Conservation (phyloP, 75 land plant genomes). For the Pseudotsuga menziesii region DNA sequence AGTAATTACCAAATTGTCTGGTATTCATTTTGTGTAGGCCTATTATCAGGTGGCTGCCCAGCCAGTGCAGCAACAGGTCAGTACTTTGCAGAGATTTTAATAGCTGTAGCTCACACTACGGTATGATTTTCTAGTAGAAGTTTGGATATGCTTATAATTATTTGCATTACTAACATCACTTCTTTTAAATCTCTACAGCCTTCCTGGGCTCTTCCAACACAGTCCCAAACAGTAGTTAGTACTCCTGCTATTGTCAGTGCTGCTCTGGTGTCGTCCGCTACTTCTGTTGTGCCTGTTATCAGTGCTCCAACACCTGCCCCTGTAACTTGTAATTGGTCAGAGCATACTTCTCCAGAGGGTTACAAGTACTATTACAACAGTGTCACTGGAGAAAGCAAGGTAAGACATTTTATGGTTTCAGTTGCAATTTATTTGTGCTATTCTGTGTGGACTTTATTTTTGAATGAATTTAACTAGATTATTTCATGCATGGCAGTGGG, state of each 20-base stretch:
- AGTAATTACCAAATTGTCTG: slow-evolving; percentile 1
- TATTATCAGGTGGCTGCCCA: slow-evolving; percentile 32
- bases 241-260: slow-evolving; percentile 14
- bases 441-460: not conserved
- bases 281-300: slow-evolving; percentile 20
- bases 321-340: slow-evolving; percentile 84
- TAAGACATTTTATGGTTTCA: slow-evolving; percentile 13
- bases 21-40: slow-evolving; percentile 18
- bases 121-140: not conserved
- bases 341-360: slow-evolving; percentile 95
- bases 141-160: not conserved
- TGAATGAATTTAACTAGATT: not conserved
- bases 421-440: not conserved
- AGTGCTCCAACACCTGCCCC: slow-evolving; percentile 30
- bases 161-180: not conserved
- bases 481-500: slow-evolving; percentile 61
- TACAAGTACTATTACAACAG: slow-evolving; percentile 94
- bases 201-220: slow-evolving; percentile 22
- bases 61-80: slow-evolving; percentile 20
- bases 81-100: not conserved
- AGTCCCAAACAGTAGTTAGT: slow-evolving; percentile 23
- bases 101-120: not conserved
- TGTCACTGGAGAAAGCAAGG: slow-evolving; percentile 85
- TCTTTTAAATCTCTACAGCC: slow-evolving; percentile 9
- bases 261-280: slow-evolving; percentile 17